phyloP scores from a whole-genome alignment of 805 yeast species.

The Candida berthetii region DNA sequence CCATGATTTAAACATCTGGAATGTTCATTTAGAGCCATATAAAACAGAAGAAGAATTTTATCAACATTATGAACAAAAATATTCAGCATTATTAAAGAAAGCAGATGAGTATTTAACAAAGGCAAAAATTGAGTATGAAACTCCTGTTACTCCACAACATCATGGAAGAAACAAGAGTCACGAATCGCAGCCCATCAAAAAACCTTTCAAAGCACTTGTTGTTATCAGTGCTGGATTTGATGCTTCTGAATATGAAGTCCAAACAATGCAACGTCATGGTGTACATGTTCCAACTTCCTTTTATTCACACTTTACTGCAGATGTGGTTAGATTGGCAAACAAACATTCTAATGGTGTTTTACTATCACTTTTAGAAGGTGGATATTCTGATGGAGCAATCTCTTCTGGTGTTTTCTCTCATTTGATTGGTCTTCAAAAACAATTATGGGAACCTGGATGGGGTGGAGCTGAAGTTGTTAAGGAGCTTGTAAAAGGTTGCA shows the following conservation, averaged over 20 bases:
- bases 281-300: conserved; percentile 80
- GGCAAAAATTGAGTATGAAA: conserved; percentile 39
- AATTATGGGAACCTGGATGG: conserved; percentile 59
- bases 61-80: conserved; percentile 51
- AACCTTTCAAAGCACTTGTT: conserved; percentile 49
- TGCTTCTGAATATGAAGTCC: conserved; percentile 76
- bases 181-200: conserved; percentile 18
- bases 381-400: conserved; percentile 78
- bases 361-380: conserved; percentile 75
- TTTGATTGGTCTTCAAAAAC: conserved; percentile 59
- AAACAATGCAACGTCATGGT: conserved; percentile 81
- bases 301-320: conserved; percentile 65
- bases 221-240: conserved; percentile 86
- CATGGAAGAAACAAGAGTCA: conserved; percentile 6
- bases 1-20: conserved; percentile 78
- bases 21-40: conserved; percentile 71
- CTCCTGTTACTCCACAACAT: conserved; percentile 24
- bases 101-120: conserved; percentile 59
- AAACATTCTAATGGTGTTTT: conserved; percentile 55
- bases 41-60: conserved; percentile 58
- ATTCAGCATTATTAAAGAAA: conserved; percentile 53
- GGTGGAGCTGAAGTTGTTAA: conserved; percentile 55
- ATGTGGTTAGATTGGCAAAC: conserved; percentile 64
- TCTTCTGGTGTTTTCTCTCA: conserved; percentile 78
- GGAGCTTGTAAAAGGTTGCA: conserved; percentile 65